These are phyloP conservation scores for Phyllosticta ampelicida DNA, from an alignment of 2,329 filamentous ascomycete genomes.

Conservation along the genomic window DNA sequence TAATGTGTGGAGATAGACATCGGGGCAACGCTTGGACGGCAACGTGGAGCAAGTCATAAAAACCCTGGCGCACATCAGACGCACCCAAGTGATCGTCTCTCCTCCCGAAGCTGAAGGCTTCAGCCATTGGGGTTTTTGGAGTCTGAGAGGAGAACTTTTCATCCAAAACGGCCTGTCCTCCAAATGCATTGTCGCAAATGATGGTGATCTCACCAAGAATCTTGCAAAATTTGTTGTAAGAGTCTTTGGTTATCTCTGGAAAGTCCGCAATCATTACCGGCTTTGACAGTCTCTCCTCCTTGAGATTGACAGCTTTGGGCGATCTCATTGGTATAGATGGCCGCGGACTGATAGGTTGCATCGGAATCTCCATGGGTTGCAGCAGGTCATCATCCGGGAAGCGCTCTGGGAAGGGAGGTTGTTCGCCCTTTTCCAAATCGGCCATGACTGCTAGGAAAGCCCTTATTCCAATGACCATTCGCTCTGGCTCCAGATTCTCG, in stretches of 20 bases:
- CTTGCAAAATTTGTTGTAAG: conserved; percentile 85
- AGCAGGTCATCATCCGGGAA: conserved; percentile 38
- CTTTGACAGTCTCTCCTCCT: conserved; percentile 56
- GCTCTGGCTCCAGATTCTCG: conserved; percentile 88
- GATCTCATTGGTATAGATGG: conserved; percentile 20
- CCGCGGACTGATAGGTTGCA: conserved; percentile 24
- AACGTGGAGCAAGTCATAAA: conserved; percentile 91
- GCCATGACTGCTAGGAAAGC: conserved; percentile 89
- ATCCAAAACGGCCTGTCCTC: conserved; percentile 86
- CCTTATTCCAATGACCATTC: conserved; percentile 93
- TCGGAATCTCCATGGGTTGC: conserved; percentile 25
- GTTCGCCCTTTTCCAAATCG: conserved; percentile 77
- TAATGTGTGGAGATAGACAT: conserved; percentile 83
- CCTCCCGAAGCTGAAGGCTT: conserved; percentile 82
- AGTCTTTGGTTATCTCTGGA: conserved; percentile 67
- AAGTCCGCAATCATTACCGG: conserved; percentile 52
- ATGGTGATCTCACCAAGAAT: conserved; percentile 93
- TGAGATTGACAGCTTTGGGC: conserved; percentile 29
- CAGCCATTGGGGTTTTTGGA: conserved; percentile 88
- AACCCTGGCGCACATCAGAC: conserved; percentile 79
- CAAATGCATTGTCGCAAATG: conserved; percentile 93
- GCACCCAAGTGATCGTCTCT: conserved; percentile 66
- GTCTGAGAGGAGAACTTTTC: conserved; percentile 84
- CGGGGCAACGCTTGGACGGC: conserved; percentile 90
- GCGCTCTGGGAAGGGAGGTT: conserved; percentile 73